Percentiles rank a stretch among this genome's conserved stretches.
These are phyloP conservation scores for Trichoderma afroharzianum DNA, from an alignment of 2,329 filamentous ascomycete genomes.

Conservation along the genomic window DNA sequence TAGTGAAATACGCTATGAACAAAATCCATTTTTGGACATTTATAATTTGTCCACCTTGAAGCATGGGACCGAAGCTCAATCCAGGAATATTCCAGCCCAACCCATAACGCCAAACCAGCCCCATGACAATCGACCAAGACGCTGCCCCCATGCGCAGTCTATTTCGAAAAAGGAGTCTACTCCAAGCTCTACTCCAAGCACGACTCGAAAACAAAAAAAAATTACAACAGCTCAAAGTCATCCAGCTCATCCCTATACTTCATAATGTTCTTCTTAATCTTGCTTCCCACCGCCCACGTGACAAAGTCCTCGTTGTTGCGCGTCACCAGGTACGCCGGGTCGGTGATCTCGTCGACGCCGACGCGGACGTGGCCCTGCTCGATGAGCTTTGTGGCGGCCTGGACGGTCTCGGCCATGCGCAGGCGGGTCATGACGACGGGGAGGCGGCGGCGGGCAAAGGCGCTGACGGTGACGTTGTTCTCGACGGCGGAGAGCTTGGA, in stretches of 20 bases:
- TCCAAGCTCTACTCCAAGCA: too few relatives aligned
- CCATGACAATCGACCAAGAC: not conserved
- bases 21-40: not conserved
- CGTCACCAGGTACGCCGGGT: constrained; percentile 85
- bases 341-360: constrained; percentile 84
- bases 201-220: too few relatives aligned
- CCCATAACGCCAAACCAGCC: constrained; percentile 10
- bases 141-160: not conserved
- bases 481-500: constrained; percentile 83
- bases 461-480: constrained; percentile 81
- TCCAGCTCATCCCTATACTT: constrained; percentile 93
- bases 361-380: constrained; percentile 93
- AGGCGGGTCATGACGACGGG: constrained; percentile 88
- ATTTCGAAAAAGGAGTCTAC: not conserved
- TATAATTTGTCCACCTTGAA: not conserved
- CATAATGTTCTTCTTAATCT: constrained; percentile 96
- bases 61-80: not conserved
- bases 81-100: not conserved
- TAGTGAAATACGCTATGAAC: not conserved
- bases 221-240: constrained; percentile 84
- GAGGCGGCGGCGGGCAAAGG: constrained; percentile 78
- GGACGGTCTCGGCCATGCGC: constrained; percentile 87
- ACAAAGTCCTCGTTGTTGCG: constrained; percentile 93
- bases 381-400: constrained; percentile 79
- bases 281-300: constrained; percentile 92